A percentile compares a stretch with the other conserved stretches of the same genome.
Conservation (phyloP, 2,329 filamentous ascomycete genomes). For the Didymella pomorum region DNA sequence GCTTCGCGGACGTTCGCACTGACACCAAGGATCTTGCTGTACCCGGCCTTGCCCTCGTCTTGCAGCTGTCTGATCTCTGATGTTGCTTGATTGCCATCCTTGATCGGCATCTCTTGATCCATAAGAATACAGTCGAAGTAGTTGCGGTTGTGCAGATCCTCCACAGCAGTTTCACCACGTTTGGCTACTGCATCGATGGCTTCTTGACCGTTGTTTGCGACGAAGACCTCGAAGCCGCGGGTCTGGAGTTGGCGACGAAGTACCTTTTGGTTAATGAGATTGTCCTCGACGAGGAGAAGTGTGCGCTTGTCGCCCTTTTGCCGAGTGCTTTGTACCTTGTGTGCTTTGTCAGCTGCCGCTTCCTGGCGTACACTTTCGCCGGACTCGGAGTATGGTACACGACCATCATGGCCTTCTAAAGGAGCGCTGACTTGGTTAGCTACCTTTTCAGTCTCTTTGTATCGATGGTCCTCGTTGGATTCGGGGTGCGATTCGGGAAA, state of each 20-base stretch:
- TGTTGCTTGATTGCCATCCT: conserved; percentile 54
- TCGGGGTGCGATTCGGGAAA: conserved; percentile 39
- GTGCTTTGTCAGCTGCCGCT: conserved; percentile 25
- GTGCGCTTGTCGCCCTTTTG: conserved; percentile 31
- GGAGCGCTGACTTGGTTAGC: conserved; percentile 22
- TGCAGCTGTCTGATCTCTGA: conserved; percentile 51
- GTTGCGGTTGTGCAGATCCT: conserved; percentile 29
- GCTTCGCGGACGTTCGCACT: conserved; percentile 50
- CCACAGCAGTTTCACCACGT: conserved; percentile 28
- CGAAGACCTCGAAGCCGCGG: conserved; percentile 52
- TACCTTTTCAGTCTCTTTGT: conserved; percentile 33
- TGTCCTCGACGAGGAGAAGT: conserved; percentile 59
- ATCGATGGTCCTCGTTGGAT: conserved; percentile 31
- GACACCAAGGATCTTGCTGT: conserved; percentile 50
- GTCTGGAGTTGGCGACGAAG: conserved; percentile 59
- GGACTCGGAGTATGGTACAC: conserved; percentile 22
- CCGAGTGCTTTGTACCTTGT: conserved; percentile 32
- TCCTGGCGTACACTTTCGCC: conserved; percentile 42
- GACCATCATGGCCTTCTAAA: conserved; percentile 7
- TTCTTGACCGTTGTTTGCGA: conserved; percentile 56
- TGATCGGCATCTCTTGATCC: conserved; percentile 57
- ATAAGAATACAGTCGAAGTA: conserved; percentile 55
- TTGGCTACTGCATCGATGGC: conserved; percentile 53
- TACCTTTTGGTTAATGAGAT: conserved; percentile 59
- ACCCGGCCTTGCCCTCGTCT: conserved; percentile 40